These are phyloP conservation scores for Bigelowiella natans DNA, from an alignment of 78 protist genomes.

Conservation along the genomic window DNA sequence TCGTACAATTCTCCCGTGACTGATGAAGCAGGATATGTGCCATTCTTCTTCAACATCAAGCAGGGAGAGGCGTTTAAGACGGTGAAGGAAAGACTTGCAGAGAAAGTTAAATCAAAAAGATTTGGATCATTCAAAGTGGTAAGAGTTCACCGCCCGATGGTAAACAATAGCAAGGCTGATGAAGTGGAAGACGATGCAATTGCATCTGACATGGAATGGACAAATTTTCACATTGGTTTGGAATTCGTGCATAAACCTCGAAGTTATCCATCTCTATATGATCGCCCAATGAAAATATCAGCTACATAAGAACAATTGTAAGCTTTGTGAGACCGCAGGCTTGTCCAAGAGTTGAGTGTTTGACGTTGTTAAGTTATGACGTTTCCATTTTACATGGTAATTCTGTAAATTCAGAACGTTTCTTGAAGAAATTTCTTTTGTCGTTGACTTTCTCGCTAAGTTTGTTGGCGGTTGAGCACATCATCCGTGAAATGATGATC, in stretches of 20 bases:
- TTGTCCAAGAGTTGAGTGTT: too few relatives aligned
- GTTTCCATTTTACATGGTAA: too few relatives aligned
- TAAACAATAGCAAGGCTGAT: background rate
- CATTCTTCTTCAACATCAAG: background rate
- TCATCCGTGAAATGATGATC: too few relatives aligned
- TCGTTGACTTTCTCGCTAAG: too few relatives aligned
- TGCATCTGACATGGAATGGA: background rate
- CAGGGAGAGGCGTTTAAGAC: background rate
- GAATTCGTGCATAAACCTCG: background rate
- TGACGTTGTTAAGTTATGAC: too few relatives aligned
- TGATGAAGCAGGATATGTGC: background rate
- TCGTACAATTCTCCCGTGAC: background rate
- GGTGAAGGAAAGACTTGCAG: background rate
- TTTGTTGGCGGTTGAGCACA: too few relatives aligned
- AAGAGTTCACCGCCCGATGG: background rate
- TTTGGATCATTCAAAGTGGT: background rate
- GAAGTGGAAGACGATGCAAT: background rate
- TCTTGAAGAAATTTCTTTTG: too few relatives aligned
- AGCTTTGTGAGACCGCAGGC: too few relatives aligned
- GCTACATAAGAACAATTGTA: background rate
- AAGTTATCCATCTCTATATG: background rate
- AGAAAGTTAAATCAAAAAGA: background rate
- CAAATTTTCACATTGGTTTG: background rate
- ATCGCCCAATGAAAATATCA: background rate
- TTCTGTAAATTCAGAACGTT: too few relatives aligned